Conservation (phyloP, 2,329 filamentous ascomycete genomes). For the Cadophora gregata region DNA sequence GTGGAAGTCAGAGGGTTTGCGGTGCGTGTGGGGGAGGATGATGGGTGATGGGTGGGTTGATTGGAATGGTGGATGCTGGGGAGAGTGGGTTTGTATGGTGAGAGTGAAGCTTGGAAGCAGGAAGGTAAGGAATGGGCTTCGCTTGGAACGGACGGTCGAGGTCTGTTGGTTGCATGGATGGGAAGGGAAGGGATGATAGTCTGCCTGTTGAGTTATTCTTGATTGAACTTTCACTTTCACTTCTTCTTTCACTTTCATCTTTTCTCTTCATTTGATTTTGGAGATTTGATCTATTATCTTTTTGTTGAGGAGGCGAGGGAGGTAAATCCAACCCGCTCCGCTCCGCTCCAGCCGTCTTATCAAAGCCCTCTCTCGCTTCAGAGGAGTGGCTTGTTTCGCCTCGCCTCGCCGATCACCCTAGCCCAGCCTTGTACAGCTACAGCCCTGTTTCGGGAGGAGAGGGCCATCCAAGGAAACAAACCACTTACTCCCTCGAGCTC, state of each 20-base stretch:
- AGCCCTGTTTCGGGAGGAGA: conserved; percentile 17
- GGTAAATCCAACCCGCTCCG: no score
- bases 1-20: no score
- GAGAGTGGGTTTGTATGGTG: background rate
- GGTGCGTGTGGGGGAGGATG: conserved; percentile 14
- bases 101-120: background rate
- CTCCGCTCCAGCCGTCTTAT: conserved; percentile 5
- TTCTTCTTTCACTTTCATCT: background rate
- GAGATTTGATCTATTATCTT: no score
- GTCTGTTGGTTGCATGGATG: background rate
- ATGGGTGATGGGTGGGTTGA: background rate
- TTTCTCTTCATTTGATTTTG: background rate
- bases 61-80: conserved; percentile 18
- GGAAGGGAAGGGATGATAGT: background rate
- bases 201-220: conserved; percentile 17
- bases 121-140: background rate
- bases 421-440: no score
- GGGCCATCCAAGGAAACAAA: conserved; percentile 16
- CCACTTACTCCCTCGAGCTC: conserved; percentile 6
- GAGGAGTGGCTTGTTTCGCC: conserved; percentile 9
- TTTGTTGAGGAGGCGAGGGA: no score
- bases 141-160: background rate
- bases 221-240: conserved; percentile 14
- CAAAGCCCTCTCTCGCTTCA: background rate
- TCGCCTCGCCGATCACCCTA: conserved; percentile 15